phyloP scores from a whole-genome alignment of 2,329 filamentous ascomycete species.

The Beauveria brongniartii region DNA sequence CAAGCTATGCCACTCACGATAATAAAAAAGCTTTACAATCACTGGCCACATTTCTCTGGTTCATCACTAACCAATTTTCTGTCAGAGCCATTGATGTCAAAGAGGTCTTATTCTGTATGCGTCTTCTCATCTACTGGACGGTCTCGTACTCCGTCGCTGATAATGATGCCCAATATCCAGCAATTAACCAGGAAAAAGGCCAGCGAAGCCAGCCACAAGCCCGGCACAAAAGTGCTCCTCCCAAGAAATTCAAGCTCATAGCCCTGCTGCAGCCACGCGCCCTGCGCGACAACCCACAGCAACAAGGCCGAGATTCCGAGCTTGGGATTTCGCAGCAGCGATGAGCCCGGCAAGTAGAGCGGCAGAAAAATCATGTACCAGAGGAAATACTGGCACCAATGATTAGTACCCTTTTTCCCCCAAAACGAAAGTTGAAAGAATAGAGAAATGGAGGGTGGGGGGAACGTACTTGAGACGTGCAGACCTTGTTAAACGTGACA shows the following conservation, averaged over 20 bases:
- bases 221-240: conserved; percentile 73
- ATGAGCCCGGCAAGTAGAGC: conserved; percentile 77
- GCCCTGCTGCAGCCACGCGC: conserved; percentile 65
- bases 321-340: conserved; percentile 51
- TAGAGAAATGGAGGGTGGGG: neutral
- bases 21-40: too few species aligned
- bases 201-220: conserved; percentile 68
- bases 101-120: neutral
- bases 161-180: conserved; percentile 76
- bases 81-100: too few species aligned
- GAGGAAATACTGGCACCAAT: conserved; percentile 72
- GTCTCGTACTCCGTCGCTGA: conserved; percentile 48
- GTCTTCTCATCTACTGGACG: conserved; percentile 15
- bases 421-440: too few species aligned
- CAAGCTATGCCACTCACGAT: too few species aligned
- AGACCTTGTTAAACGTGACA: conserved; percentile 97
- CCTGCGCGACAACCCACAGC: conserved; percentile 73
- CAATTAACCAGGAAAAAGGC: conserved; percentile 79
- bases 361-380: conserved; percentile 96
- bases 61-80: too few species aligned
- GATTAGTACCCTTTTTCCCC: neutral
- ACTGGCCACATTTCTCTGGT: too few species aligned
- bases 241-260: conserved; percentile 76
- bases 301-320: conserved; percentile 57
- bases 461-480: conserved; percentile 77